Percentiles rank a stretch among this genome's conserved stretches.
phyloP scores from a whole-genome alignment of 2,329 filamentous ascomycete genomes.

The Phialophora verrucosa region DNA sequence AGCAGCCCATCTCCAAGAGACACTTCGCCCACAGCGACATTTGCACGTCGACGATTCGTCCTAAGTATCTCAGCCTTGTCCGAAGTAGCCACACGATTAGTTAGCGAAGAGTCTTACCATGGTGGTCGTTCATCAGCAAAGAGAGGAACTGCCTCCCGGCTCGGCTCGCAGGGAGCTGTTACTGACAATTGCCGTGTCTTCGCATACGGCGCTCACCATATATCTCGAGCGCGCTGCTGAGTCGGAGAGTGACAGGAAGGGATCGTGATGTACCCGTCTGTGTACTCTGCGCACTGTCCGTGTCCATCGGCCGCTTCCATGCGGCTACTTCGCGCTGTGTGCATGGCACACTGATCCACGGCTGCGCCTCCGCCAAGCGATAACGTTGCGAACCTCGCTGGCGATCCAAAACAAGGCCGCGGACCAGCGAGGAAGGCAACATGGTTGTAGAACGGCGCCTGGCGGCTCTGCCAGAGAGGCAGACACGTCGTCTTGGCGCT shows the following conservation, averaged over 20 bases:
- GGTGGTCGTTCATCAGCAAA: not conserved
- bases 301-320: not conserved
- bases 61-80: slow-evolving; percentile 2
- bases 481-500: not conserved
- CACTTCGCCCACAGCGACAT: slow-evolving; percentile 5
- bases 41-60: slow-evolving; percentile 6
- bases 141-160: not conserved
- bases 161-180: not conserved
- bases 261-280: not conserved
- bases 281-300: not conserved
- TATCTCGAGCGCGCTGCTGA: not conserved
- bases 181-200: not conserved
- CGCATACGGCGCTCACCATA: not conserved
- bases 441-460: not conserved
- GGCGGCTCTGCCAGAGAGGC: not conserved
- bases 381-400: not conserved
- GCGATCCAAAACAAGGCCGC: not conserved
- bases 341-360: not conserved
- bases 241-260: not conserved
- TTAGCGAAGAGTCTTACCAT: slow-evolving; percentile 5
- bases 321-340: not conserved
- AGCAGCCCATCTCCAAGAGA: slow-evolving; percentile 13
- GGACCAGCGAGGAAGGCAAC: not conserved
- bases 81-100: not conserved
- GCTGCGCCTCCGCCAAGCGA: not conserved